Evolutionary conservation across 106 monocot species (phyloP).

Genomic region (Acorus calamus): DNA sequence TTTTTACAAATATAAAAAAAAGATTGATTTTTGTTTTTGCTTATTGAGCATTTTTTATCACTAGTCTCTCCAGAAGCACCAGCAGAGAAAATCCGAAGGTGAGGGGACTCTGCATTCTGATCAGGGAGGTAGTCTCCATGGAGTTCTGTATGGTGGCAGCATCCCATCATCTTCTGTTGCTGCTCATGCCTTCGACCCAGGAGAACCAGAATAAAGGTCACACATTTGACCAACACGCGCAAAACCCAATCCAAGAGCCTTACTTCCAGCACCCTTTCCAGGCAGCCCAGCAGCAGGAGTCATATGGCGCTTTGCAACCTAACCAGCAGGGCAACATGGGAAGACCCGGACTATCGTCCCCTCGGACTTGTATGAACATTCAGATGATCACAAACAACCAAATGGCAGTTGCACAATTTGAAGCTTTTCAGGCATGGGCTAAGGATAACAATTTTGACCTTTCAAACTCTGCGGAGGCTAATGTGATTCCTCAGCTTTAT

Average conservation of each 20-base stretch:
- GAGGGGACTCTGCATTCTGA: conserved; percentile 25
- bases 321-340: conserved; percentile 47
- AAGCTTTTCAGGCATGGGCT: conserved; percentile 82
- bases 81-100: conserved; percentile 47
- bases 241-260: conserved; percentile 51
- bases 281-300: conserved; percentile 50
- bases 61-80: conserved; percentile 23
- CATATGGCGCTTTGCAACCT: conserved; percentile 30
- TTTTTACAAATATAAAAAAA: no score
- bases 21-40: conserved; percentile 1
- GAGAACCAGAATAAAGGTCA: conserved; percentile 35
- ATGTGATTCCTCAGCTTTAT: conserved; percentile 59
- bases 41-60: not conserved
- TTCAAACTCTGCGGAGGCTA: conserved; percentile 59
- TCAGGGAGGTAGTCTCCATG: conserved; percentile 44
- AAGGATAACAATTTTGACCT: conserved; percentile 73
- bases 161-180: conserved; percentile 48
- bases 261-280: conserved; percentile 63
- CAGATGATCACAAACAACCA: conserved; percentile 39
- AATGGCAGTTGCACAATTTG: conserved; percentile 52
- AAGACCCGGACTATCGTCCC: conserved; percentile 28
- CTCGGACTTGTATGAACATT: conserved; percentile 23
- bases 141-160: conserved; percentile 25
- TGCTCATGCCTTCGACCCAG: conserved; percentile 16
- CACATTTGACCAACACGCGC: conserved; percentile 27